Conservation (phyloP, 2,329 filamentous ascomycete species). For the Fragosphaeria purpurea region DNA sequence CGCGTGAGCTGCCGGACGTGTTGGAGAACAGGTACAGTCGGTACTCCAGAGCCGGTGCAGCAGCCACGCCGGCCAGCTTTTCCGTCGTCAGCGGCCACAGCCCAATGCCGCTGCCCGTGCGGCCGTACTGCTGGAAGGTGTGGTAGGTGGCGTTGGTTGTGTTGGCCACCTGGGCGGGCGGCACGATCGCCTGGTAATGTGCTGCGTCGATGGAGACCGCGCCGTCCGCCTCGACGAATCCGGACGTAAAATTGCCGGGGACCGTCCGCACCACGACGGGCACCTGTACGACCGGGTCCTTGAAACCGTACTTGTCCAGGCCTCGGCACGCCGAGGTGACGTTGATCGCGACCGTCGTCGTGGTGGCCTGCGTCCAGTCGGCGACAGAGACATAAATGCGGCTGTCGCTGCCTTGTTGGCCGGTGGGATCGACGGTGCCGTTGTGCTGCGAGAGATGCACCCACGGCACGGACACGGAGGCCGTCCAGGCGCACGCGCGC, state of each 20-base stretch:
- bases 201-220: constrained; percentile 45
- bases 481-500: constrained; percentile 40
- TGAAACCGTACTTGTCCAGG: constrained; percentile 31
- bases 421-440: constrained; percentile 34
- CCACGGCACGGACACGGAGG: constrained; percentile 39
- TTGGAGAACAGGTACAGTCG: constrained; percentile 51
- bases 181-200: constrained; percentile 36
- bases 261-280: constrained; percentile 41
- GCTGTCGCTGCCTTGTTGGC: constrained; percentile 31
- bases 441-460: constrained; percentile 38
- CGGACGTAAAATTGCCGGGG: constrained; percentile 40
- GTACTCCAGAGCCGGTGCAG: constrained; percentile 49
- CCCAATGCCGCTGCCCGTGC: constrained; percentile 48
- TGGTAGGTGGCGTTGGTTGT: constrained; percentile 34
- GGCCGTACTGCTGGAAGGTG: constrained; percentile 44
- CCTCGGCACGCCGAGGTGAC: constrained; percentile 36
- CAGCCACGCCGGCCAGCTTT: constrained; percentile 33
- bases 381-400: constrained; percentile 41
- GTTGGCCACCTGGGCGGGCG: constrained; percentile 15
- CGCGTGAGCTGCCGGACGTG: constrained; percentile 14
- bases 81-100: constrained; percentile 42
- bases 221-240: constrained; percentile 54
- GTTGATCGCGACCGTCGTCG: constrained; percentile 40
- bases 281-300: constrained; percentile 38
- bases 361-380: constrained; percentile 40